Percentiles rank a stretch among this genome's conserved stretches.
Conservation (phyloP, 345 rosid genomes). For the Boechera retrofracta region DNA sequence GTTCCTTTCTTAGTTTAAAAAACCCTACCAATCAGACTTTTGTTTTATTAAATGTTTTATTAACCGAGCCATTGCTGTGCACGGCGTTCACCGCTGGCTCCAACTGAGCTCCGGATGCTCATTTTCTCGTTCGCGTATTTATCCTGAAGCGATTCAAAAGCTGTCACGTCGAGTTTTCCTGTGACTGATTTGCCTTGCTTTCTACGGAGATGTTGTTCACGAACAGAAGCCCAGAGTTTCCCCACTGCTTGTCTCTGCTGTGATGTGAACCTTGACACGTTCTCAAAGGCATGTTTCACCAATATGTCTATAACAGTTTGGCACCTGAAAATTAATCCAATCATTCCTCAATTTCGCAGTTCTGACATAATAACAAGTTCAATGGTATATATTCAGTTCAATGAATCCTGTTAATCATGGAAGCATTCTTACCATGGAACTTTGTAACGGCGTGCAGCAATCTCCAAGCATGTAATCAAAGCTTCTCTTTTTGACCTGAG, state of each 20-base stretch:
- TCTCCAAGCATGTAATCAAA: conserved; percentile 81
- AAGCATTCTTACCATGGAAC: conserved; percentile 65
- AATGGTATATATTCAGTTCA: conserved; percentile 1
- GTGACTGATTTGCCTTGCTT: conserved; percentile 92
- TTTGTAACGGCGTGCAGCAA: conserved; percentile 90
- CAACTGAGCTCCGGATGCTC: conserved; percentile 86
- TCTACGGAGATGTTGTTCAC: conserved; percentile 79
- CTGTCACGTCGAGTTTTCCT: conserved; percentile 92
- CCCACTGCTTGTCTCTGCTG: conserved; percentile 81
- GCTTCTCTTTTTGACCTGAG: conserved; percentile 85
- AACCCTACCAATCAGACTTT: conserved; percentile 30
- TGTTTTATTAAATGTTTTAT: conserved; percentile 6
- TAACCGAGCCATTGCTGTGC: conserved; percentile 97
- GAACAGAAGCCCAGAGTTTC: conserved; percentile 87
- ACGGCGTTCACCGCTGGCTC: conserved; percentile 84
- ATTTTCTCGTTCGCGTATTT: conserved; percentile 86
- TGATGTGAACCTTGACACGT: conserved; percentile 76
- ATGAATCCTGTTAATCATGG: neutral
- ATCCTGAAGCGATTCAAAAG: conserved; percentile 86
- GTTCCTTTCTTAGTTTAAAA: conserved; percentile 6
- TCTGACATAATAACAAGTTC: conserved; percentile 18
- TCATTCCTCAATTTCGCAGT: conserved; percentile 8
- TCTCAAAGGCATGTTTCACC: conserved; percentile 91
- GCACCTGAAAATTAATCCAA: conserved; percentile 63
- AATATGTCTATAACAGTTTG: conserved; percentile 95